A percentile compares a stretch with the other conserved stretches of the same genome.
These are phyloP conservation scores for Cryphonectria parasitica DNA, from an alignment of 2,329 filamentous ascomycete genomes.

Conservation along the genomic window DNA sequence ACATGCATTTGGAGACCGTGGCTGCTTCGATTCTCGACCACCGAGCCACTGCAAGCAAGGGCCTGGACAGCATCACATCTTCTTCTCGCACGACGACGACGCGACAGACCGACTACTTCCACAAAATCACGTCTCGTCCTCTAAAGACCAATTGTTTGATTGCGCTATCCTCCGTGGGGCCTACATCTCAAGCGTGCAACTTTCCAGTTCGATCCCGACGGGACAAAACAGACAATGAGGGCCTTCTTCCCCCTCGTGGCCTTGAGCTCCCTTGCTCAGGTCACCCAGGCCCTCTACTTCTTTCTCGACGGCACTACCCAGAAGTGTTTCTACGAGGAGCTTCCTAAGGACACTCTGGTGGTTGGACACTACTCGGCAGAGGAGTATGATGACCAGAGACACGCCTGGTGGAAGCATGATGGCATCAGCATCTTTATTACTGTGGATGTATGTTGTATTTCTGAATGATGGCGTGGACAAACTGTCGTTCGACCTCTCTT, in stretches of 20 bases:
- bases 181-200: neutral
- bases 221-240: constrained; percentile 52
- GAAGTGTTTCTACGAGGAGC: constrained; percentile 98
- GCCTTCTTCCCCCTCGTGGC: constrained; percentile 67
- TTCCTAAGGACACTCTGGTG: constrained; percentile 95
- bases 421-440: constrained; percentile 86
- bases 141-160: neutral
- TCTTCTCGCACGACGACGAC: neutral
- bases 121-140: neutral
- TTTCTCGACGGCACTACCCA: constrained; percentile 84
- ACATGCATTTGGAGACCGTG: constrained; percentile 14
- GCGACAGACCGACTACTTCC: neutral
- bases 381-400: constrained; percentile 74
- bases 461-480: neutral
- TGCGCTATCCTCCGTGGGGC: too few species aligned
- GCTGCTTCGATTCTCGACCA: constrained; percentile 8
- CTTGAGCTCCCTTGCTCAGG: constrained; percentile 69
- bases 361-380: constrained; percentile 90
- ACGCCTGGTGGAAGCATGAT: constrained; percentile 72
- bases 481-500: neutral
- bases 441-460: constrained; percentile 73
- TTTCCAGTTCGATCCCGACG: neutral
- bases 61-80: neutral
- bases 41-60: neutral
- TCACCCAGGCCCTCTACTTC: constrained; percentile 92